phyloP scores from a whole-genome alignment of 192 early-diverging fungal species.

The Linnemannia exigua region DNA sequence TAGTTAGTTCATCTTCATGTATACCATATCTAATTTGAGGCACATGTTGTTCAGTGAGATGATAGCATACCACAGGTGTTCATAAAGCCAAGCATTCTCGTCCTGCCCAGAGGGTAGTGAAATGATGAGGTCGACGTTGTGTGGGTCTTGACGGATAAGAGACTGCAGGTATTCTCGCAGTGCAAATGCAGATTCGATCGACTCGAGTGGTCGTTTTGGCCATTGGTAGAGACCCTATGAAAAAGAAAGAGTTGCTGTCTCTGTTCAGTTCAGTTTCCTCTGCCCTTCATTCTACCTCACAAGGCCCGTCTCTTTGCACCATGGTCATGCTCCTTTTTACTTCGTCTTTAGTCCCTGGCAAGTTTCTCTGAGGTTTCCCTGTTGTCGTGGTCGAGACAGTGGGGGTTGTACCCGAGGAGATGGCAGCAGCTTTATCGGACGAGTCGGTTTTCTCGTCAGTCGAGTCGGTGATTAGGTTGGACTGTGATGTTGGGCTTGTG shows the following conservation, averaged over 20 bases:
- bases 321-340: neutral
- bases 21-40: no score
- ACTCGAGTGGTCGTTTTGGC: constrained; percentile 65
- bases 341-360: constrained; percentile 54
- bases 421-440: neutral
- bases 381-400: neutral
- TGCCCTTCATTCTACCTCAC: neutral
- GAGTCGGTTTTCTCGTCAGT: neutral
- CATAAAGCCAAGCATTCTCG: constrained; percentile 85
- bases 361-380: constrained; percentile 27
- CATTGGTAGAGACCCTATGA: constrained; percentile 63
- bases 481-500: constrained; percentile 6
- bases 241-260: neutral
- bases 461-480: neutral
- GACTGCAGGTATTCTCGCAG: constrained; percentile 87
- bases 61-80: constrained; percentile 81
- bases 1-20: neutral
- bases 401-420: neutral
- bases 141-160: constrained; percentile 74
- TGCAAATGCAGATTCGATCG: constrained; percentile 79
- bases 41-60: neutral
- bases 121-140: constrained; percentile 73
- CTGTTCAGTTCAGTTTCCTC: neutral
- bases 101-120: constrained; percentile 74
- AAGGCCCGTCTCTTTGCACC: neutral